A percentile compares a stretch with the other conserved stretches of the same genome.
phyloP scores from a whole-genome alignment of 2,329 filamentous ascomycete species.

The Aspergillus felis region DNA sequence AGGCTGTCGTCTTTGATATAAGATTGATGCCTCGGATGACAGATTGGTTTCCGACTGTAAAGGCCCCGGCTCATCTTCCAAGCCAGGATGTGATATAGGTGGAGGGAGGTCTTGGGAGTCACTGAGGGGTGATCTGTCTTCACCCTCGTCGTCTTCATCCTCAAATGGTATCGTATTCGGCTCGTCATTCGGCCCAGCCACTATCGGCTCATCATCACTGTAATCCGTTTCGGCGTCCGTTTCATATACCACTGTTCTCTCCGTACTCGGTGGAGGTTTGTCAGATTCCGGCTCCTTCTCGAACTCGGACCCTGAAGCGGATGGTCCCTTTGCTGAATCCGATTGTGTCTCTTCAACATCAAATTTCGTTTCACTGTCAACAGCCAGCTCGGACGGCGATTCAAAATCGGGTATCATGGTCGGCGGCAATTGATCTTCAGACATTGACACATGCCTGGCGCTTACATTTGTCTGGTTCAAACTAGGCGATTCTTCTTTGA shows the following conservation, averaged over 20 bases:
- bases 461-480: not conserved
- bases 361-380: not conserved
- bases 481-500: constrained; percentile 20
- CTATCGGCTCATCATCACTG: constrained; percentile 19
- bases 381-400: not conserved
- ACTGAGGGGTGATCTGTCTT: constrained; percentile 12
- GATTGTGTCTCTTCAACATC: constrained; percentile 3
- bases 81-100: constrained; percentile 17
- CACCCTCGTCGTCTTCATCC: constrained; percentile 3
- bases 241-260: constrained; percentile 38
- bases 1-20: constrained; percentile 32
- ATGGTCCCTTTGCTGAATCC: not conserved
- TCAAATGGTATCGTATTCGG: not conserved
- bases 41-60: constrained; percentile 24
- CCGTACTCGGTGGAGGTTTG: constrained; percentile 8
- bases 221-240: constrained; percentile 40
- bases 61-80: constrained; percentile 21
- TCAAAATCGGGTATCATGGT: not conserved
- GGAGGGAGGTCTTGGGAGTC: constrained; percentile 33
- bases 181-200: constrained; percentile 7
- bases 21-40: constrained; percentile 35
- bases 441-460: not conserved
- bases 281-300: not conserved
- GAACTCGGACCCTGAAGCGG: not conserved
- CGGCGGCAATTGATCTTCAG: not conserved